phyloP scores from a whole-genome alignment of 306 rosid species.

The Acacia confusa region DNA sequence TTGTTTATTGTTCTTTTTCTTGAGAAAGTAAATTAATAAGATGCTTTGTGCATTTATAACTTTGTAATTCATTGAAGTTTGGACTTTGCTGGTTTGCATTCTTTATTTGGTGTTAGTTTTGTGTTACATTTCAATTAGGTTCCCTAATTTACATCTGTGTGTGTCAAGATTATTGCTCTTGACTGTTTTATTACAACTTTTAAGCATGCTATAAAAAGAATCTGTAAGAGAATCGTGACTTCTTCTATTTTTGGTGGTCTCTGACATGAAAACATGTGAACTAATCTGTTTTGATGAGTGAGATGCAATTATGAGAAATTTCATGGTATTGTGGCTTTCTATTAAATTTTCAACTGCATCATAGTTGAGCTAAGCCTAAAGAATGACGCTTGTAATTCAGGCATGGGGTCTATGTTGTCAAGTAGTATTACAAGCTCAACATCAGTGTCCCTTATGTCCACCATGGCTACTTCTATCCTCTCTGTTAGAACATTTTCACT shows the following conservation, averaged over 20 bases:
- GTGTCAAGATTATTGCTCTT: background rate
- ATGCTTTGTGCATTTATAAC: slow-evolving; percentile 8
- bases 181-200: slow-evolving; percentile 22
- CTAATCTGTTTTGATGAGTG: slow-evolving; percentile 3
- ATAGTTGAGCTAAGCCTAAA: slow-evolving; percentile 26
- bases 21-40: slow-evolving; percentile 9
- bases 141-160: slow-evolving; percentile 20
- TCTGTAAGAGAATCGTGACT: background rate
- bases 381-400: slow-evolving; percentile 48
- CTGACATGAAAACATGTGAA: slow-evolving; percentile 5
- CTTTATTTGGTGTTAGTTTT: slow-evolving; percentile 17
- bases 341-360: slow-evolving; percentile 23
- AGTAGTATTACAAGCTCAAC: slow-evolving; percentile 81
- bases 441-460: slow-evolving; percentile 69
- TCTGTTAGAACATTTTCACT: slow-evolving; percentile 77
- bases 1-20: slow-evolving; percentile 17
- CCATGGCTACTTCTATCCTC: slow-evolving; percentile 67
- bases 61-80: slow-evolving; percentile 2
- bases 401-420: slow-evolving; percentile 62
- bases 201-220: slow-evolving; percentile 10
- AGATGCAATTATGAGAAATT: background rate
- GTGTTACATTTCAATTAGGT: slow-evolving; percentile 21
- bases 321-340: slow-evolving; percentile 12
- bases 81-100: slow-evolving; percentile 3
- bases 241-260: slow-evolving; percentile 11